Percentiles rank a stretch among this genome's conserved stretches.
phyloP scores from a whole-genome alignment of 2,329 filamentous ascomycete species.

The Trichoderma asperellum region DNA sequence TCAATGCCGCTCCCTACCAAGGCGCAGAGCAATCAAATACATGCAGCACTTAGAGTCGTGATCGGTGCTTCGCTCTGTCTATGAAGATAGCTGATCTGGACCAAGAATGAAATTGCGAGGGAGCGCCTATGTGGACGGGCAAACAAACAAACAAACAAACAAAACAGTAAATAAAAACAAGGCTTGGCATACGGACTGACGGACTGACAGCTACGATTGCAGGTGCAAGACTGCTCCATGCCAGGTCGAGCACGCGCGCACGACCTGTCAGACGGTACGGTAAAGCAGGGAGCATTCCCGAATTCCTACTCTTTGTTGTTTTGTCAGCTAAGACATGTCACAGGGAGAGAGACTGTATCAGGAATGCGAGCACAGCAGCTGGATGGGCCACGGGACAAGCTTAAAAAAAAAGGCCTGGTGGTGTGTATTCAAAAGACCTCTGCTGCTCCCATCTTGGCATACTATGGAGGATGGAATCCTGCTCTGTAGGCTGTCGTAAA shows the following conservation, averaged over 20 bases:
- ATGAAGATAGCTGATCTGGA: not conserved
- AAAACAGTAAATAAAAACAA: not conserved
- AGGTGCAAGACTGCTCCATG: slow-evolving; percentile 2
- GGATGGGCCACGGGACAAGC: not conserved
- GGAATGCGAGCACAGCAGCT: not conserved
- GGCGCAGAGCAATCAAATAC: not conserved
- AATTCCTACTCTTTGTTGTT: not conserved
- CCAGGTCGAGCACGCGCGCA: not conserved
- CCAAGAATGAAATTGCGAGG: slow-evolving; percentile 10
- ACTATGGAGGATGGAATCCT: not conserved
- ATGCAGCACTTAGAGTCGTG: not conserved
- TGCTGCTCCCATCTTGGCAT: not conserved
- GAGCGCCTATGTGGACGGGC: not conserved
- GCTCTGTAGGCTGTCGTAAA: not conserved
- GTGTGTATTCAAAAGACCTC: not conserved
- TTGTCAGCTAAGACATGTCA: not conserved
- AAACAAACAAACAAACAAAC: not conserved
- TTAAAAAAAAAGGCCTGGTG: not conserved
- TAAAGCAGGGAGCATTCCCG: not conserved
- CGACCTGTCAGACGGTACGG: not conserved
- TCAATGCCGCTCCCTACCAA: not conserved
- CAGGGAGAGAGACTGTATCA: not conserved
- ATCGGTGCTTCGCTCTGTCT: not conserved
- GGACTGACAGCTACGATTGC: slow-evolving; percentile 16
- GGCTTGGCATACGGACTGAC: slow-evolving; percentile 17